phyloP scores from a whole-genome alignment of 1,284 basidiomycete genomes.

The Trichosporon faecale region DNA sequence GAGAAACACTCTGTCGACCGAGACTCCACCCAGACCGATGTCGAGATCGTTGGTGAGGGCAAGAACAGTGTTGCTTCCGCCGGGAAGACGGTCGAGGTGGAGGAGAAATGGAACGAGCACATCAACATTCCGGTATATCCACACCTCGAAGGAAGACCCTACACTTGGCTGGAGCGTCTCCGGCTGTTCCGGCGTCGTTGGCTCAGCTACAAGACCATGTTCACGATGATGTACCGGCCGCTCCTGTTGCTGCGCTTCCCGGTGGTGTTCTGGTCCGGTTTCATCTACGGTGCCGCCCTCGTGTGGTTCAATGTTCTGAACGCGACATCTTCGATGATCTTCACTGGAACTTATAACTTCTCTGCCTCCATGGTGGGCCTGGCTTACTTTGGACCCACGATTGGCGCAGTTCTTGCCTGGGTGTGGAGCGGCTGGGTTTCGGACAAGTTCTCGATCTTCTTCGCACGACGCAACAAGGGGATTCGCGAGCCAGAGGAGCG shows the following conservation, averaged over 20 bases:
- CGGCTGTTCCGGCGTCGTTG: conserved; percentile 20
- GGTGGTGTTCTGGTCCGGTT: conserved; percentile 27
- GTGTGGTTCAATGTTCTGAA: conserved; percentile 34
- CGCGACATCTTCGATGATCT: conserved; percentile 26
- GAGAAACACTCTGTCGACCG: conserved; percentile 14
- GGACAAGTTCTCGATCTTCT: conserved; percentile 27
- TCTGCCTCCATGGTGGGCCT: conserved; percentile 27
- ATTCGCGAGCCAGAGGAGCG: conserved; percentile 39
- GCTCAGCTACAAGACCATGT: conserved; percentile 14
- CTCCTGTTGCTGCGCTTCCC: conserved; percentile 27
- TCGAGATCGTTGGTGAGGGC: not conserved
- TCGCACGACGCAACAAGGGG: conserved; percentile 28
- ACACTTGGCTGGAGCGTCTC: conserved; percentile 14
- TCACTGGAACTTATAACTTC: conserved; percentile 23
- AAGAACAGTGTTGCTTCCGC: not conserved
- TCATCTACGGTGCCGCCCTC: conserved; percentile 29
- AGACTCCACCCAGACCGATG: conserved; percentile 1
- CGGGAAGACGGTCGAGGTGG: not conserved
- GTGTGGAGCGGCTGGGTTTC: conserved; percentile 22
- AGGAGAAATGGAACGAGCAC: not conserved
- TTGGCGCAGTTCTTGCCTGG: conserved; percentile 27
- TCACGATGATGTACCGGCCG: conserved; percentile 25
- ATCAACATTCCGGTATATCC: not conserved
- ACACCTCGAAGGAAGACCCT: conserved; percentile 13
- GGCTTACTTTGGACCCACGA: conserved; percentile 30